phyloP scores from a whole-genome alignment of 345 rosid genomes.

The Alliaria petiolata region DNA sequence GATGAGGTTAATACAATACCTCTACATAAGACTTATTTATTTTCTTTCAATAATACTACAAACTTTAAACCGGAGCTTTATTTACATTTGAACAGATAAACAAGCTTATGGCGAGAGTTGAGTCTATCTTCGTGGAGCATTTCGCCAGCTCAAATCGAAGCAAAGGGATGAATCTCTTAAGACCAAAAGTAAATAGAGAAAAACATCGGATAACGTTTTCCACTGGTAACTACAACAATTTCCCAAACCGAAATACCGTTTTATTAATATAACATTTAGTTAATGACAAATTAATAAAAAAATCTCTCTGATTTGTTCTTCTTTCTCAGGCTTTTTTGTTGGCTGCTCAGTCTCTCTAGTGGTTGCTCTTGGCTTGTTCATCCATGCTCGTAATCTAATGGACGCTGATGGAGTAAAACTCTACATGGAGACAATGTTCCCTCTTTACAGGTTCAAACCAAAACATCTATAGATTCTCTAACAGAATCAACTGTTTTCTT shows the following conservation, averaged over 20 bases:
- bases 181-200: conserved; percentile 54
- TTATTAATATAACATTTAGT: not conserved
- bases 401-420: conserved; percentile 9
- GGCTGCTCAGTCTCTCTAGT: conserved; percentile 56
- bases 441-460: conserved; percentile 48
- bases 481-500: not conserved
- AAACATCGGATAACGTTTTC: conserved; percentile 54
- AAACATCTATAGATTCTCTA: not conserved
- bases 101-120: conserved; percentile 54
- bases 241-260: not conserved
- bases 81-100: conserved; percentile 29
- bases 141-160: conserved; percentile 52
- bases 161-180: conserved; percentile 54
- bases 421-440: conserved; percentile 64
- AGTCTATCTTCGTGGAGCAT: conserved; percentile 58
- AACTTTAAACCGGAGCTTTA: not conserved
- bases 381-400: conserved; percentile 39
- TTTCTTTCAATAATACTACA: not conserved
- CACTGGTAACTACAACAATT: conserved; percentile 34
- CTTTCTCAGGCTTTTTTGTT: conserved; percentile 45
- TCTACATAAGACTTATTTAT: not conserved
- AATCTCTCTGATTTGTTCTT: not conserved
- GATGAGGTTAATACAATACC: conserved; percentile 33
- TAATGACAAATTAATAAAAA: not conserved
- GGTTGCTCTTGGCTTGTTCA: conserved; percentile 36